A percentile compares a stretch with the other conserved stretches of the same genome.
Conservation (phyloP, 2,329 filamentous ascomycete genomes). For the Elsinoe fawcettii region DNA sequence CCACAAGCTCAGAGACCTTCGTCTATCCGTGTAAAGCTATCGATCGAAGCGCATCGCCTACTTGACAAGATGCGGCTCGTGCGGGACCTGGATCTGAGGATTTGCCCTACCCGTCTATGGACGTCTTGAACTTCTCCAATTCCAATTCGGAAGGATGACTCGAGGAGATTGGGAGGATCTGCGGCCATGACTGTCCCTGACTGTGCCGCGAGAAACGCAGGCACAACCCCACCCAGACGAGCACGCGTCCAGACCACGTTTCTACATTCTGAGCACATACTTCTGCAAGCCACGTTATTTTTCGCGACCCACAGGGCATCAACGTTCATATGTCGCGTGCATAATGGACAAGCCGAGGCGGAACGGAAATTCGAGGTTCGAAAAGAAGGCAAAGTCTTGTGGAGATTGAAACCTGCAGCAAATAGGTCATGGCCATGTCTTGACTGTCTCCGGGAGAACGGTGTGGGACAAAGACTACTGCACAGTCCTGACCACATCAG, state of each 20-base stretch:
- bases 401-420: slow-evolving; percentile 7
- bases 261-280: neutral
- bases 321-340: neutral
- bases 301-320: neutral
- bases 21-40: neutral
- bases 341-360: neutral
- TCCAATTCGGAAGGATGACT: neutral
- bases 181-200: neutral
- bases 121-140: neutral
- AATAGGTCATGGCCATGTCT: neutral
- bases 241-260: neutral
- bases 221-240: neutral
- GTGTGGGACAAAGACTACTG: slow-evolving; percentile 8
- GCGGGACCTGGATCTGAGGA: slow-evolving; percentile 5
- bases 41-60: neutral
- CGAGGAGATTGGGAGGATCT: slow-evolving; percentile 6
- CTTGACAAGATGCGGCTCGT: neutral
- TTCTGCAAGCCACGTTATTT: slow-evolving; percentile 1
- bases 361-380: neutral
- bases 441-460: slow-evolving; percentile 3
- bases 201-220: neutral
- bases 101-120: slow-evolving; percentile 2
- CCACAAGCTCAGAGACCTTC: neutral
- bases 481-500: neutral
- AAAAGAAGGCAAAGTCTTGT: slow-evolving; percentile 13